Conservation (phyloP, 495 filamentous ascomycete genomes). For the Cercophora sp. region DNA sequence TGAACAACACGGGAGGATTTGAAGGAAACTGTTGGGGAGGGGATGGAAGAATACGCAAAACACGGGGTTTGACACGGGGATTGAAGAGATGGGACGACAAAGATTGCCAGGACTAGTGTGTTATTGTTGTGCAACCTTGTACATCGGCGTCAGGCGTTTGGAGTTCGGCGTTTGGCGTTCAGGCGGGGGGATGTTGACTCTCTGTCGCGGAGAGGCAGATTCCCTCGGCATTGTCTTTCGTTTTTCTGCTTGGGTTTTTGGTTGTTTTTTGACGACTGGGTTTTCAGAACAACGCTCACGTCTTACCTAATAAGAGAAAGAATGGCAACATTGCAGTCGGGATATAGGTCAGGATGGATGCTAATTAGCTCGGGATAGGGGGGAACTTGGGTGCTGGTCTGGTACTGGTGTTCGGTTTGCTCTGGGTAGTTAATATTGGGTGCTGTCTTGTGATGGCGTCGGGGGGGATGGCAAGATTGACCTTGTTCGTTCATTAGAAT, state of each 20-base stretch:
- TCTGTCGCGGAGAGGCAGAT: background rate
- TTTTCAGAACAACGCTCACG: no score
- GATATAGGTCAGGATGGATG: background rate
- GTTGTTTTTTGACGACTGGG: background rate
- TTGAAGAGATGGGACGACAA: no score
- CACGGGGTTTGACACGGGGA: no score
- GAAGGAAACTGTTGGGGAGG: background rate
- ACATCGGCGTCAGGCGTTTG: constrained; percentile 11
- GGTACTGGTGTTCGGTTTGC: constrained; percentile 1
- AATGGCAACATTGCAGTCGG: constrained; percentile 1
- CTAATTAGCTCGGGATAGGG: background rate
- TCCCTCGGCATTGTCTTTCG: background rate
- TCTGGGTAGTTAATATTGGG: background rate
- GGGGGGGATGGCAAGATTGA: background rate
- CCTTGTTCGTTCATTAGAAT: constrained; percentile 2
- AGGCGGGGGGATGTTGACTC: background rate
- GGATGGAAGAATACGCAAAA: background rate
- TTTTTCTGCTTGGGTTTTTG: background rate
- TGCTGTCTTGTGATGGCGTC: background rate
- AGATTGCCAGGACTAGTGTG: background rate
- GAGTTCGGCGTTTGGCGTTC: constrained; percentile 9
- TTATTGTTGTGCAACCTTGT: background rate
- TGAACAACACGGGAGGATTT: no score
- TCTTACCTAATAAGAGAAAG: background rate
- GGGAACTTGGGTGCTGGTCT: background rate